Evolutionary conservation across 169 alveolate species (phyloP).

Genomic region (Theileria sp.): DNA sequence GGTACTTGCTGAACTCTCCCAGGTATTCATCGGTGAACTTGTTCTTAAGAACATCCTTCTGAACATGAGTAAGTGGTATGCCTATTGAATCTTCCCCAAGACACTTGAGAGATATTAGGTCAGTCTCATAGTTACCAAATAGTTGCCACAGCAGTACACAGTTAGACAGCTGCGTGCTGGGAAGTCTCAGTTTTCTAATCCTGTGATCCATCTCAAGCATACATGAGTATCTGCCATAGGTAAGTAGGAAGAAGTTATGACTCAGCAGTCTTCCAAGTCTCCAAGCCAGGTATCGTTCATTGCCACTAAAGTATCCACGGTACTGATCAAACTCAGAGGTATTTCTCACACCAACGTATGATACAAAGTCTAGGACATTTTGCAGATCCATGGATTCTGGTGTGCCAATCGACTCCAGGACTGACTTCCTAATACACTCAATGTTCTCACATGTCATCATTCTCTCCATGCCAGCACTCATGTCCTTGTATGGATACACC

Average conservation of each 20-base stretch:
- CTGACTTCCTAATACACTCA: neutral
- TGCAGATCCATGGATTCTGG: constrained; percentile 7
- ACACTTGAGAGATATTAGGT: neutral
- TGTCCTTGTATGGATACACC: constrained; percentile 3
- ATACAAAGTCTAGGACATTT: neutral
- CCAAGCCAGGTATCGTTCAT: neutral
- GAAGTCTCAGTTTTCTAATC: neutral
- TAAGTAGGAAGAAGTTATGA: constrained; percentile 3
- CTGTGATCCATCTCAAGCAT: neutral
- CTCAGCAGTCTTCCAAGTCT: neutral
- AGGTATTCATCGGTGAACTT: neutral
- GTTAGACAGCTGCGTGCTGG: neutral
- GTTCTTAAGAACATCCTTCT: neutral
- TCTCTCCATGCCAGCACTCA: neutral
- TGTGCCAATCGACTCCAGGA: neutral
- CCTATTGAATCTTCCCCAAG: neutral
- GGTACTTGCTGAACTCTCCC: neutral
- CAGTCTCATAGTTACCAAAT: neutral
- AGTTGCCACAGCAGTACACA: neutral
- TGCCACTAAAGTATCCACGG: neutral
- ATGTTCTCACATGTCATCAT: constrained; percentile 1
- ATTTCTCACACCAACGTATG: neutral
- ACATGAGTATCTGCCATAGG: neutral
- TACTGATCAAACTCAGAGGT: neutral
- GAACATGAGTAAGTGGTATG: neutral